phyloP scores from a whole-genome alignment of 208 protist genomes.

The Acanthamoeba triangularis region DNA sequence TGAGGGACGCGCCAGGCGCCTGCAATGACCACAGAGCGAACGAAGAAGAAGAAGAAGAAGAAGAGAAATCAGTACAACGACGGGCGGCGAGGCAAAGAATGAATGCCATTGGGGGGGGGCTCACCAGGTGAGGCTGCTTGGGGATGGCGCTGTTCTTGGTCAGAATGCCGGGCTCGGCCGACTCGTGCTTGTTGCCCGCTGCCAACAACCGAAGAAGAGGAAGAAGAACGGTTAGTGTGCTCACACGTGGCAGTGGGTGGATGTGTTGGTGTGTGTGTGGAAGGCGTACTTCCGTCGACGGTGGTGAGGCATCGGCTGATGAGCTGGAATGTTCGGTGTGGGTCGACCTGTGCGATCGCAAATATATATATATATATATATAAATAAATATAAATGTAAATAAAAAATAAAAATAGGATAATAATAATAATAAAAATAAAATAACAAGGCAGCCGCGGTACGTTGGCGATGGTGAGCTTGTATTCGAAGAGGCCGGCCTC shows the following conservation, averaged over 20 bases:
- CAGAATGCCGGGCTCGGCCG: not conserved
- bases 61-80: too few relatives aligned
- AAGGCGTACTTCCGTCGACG: not conserved
- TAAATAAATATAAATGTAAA: too few relatives aligned
- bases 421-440: not conserved
- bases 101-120: too few relatives aligned
- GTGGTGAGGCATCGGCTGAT: slow-evolving; percentile 25
- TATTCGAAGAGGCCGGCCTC: slow-evolving; percentile 2
- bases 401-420: not conserved
- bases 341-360: not conserved
- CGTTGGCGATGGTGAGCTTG: not conserved
- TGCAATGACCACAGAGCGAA: not conserved
- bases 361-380: too few relatives aligned
- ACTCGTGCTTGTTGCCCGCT: not conserved
- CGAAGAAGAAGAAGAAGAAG: too few relatives aligned
- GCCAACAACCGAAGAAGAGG: not conserved
- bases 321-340: not conserved
- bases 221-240: not conserved
- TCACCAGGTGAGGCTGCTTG: slow-evolving; percentile 15
- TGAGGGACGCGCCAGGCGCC: not conserved
- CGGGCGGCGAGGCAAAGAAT: not conserved
- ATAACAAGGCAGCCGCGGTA: not conserved
- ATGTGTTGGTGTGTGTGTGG: too few relatives aligned
- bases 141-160: slow-evolving; percentile 33
- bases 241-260: too few relatives aligned